These are phyloP conservation scores for Fusarium stilboides DNA, from an alignment of 2,329 filamentous ascomycete species.

Conservation along the genomic window DNA sequence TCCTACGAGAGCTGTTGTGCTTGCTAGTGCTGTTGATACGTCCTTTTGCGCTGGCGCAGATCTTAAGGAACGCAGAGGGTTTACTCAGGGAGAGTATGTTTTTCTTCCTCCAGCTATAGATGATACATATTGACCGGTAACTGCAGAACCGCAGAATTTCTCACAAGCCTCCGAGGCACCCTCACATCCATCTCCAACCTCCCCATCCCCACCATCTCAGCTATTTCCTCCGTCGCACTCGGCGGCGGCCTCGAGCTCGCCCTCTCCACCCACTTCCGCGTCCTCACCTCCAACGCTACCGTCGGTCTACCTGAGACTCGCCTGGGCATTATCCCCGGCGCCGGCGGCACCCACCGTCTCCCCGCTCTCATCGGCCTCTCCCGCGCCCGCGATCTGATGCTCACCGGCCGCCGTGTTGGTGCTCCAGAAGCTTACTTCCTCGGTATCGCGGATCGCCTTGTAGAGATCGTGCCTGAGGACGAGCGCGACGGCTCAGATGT, in stretches of 20 bases:
- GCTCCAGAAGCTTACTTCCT: constrained; percentile 92
- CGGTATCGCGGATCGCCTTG: constrained; percentile 90
- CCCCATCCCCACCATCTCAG: constrained; percentile 90
- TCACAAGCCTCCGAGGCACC: constrained; percentile 81
- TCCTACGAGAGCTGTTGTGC: constrained; percentile 83
- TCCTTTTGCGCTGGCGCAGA: constrained; percentile 97
- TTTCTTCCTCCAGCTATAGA: not conserved
- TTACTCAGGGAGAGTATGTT: constrained; percentile 82
- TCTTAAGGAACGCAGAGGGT: constrained; percentile 86
- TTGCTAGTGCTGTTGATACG: constrained; percentile 87
- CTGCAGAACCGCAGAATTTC: constrained; percentile 82
- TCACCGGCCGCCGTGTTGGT: constrained; percentile 89
- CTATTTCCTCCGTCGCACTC: constrained; percentile 87
- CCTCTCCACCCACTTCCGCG: constrained; percentile 88
- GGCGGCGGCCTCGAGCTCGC: constrained; percentile 96
- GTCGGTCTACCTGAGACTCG: constrained; percentile 93
- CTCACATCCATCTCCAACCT: constrained; percentile 81
- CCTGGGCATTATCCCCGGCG: constrained; percentile 93
- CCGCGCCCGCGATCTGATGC: constrained; percentile 89
- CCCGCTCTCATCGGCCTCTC: constrained; percentile 83
- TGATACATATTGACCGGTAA: constrained; percentile 5
- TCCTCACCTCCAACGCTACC: constrained; percentile 83
- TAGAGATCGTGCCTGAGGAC: constrained; percentile 79
- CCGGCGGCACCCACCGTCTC: constrained; percentile 91
- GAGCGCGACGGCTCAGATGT: constrained; percentile 60